phyloP scores from a whole-genome alignment of 192 early-diverging fungal genomes.

The Coemansia reversa region DNA sequence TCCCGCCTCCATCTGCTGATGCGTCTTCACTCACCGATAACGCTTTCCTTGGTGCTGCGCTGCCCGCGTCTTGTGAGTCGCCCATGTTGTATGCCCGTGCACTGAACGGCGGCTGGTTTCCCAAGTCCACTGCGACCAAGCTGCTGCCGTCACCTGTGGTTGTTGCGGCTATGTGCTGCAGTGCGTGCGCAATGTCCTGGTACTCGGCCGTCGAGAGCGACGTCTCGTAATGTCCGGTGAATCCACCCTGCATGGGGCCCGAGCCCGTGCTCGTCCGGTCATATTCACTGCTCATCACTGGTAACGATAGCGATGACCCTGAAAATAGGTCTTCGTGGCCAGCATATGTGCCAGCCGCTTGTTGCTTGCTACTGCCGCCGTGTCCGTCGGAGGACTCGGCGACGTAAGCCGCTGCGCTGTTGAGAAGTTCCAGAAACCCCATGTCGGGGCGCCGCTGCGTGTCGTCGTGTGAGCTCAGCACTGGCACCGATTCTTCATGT shows the following conservation, averaged over 20 bases:
- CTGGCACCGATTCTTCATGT: slow-evolving; percentile 39
- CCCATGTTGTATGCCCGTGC: slow-evolving; percentile 1
- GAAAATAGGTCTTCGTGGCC: slow-evolving; percentile 32
- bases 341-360: slow-evolving; percentile 12
- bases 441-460: slow-evolving; percentile 38
- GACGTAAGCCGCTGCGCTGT: slow-evolving; percentile 47
- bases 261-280: slow-evolving; percentile 7
- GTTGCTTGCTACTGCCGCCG: slow-evolving; percentile 19
- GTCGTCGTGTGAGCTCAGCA: slow-evolving; percentile 16
- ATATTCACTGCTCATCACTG: slow-evolving; percentile 27
- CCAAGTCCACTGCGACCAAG: neutral
- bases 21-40: neutral
- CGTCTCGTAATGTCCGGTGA: slow-evolving; percentile 22
- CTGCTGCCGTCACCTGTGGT: slow-evolving; percentile 16
- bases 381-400: slow-evolving; percentile 31
- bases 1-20: slow-evolving; percentile 1
- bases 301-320: slow-evolving; percentile 16
- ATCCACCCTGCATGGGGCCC: slow-evolving; percentile 13
- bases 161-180: slow-evolving; percentile 46
- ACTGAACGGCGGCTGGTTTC: slow-evolving; percentile 3
- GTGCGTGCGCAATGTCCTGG: slow-evolving; percentile 46
- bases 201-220: slow-evolving; percentile 31
- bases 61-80: neutral
- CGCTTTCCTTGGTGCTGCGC: neutral
- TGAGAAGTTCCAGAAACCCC: slow-evolving; percentile 46